phyloP scores from a whole-genome alignment of 176 grass and related monocot genomes.

The Secale cereale region DNA sequence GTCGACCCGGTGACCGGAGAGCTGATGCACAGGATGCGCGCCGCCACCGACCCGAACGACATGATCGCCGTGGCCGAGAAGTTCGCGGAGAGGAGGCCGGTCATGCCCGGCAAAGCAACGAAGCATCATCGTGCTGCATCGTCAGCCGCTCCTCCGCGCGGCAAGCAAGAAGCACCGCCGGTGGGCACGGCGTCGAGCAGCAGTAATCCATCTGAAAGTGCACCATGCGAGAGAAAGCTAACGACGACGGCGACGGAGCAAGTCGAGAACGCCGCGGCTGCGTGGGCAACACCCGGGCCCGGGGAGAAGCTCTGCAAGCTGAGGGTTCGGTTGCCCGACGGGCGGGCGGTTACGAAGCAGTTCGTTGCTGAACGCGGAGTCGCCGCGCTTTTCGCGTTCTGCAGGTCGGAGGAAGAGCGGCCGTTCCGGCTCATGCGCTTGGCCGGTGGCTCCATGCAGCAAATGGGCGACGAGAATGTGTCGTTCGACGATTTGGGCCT shows the following conservation, averaged over 20 bases:
- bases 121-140: not conserved
- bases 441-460: not conserved
- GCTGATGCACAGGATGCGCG: not conserved
- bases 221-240: not conserved
- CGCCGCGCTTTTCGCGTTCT: not conserved
- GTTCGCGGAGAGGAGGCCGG: not conserved
- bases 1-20: not conserved
- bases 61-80: not conserved
- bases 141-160: not conserved
- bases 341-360: not conserved
- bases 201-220: not conserved
- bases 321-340: not conserved
- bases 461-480: not conserved
- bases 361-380: not conserved
- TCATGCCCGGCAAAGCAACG: not conserved
- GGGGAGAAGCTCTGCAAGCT: not conserved
- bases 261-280: not conserved
- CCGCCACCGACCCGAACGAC: not conserved
- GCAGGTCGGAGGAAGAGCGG: not conserved
- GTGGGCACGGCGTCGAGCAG: too few relatives aligned
- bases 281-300: not conserved
- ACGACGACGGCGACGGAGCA: not conserved
- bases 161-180: not conserved
- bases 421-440: not conserved
- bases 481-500: not conserved